Percentiles rank a stretch among this genome's conserved stretches.
phyloP scores from a whole-genome alignment of 2,329 filamentous ascomycete genomes.

The Alternaria sp. region DNA sequence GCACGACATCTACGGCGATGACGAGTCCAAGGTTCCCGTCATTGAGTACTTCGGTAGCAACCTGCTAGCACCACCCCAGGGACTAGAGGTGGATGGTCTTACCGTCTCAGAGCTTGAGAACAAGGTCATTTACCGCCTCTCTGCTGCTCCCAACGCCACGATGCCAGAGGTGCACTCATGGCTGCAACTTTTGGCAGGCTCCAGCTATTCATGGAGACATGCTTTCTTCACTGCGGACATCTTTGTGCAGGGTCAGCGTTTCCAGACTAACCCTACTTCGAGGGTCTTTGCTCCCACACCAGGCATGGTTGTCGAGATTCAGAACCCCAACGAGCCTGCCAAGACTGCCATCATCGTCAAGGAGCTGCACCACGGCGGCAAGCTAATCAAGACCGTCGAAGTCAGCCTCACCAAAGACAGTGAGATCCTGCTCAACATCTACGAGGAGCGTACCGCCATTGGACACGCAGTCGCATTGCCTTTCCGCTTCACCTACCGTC shows the following conservation, averaged over 20 bases:
- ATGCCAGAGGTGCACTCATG: conserved; percentile 83
- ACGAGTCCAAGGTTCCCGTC: conserved; percentile 76
- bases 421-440: conserved; percentile 86
- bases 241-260: conserved; percentile 92
- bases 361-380: conserved; percentile 84
- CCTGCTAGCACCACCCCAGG: conserved; percentile 72
- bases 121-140: conserved; percentile 85
- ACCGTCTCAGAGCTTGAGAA: conserved; percentile 78
- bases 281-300: conserved; percentile 86
- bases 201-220: conserved; percentile 88
- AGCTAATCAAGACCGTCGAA: conserved; percentile 87
- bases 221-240: conserved; percentile 93
- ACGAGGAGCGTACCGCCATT: conserved; percentile 89
- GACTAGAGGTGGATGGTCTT: conserved; percentile 78
- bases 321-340: conserved; percentile 77
- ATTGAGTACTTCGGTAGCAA: conserved; percentile 97
- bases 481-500: conserved; percentile 90
- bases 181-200: conserved; percentile 86
- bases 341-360: conserved; percentile 87
- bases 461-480: conserved; percentile 82
- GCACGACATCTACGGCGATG: conserved; percentile 77
- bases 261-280: conserved; percentile 94
- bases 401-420: conserved; percentile 76
- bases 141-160: conserved; percentile 72
- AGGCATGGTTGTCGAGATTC: conserved; percentile 88